Conservation (phyloP, 768 basidiomycete species). For the Amanita polypyramis region DNA sequence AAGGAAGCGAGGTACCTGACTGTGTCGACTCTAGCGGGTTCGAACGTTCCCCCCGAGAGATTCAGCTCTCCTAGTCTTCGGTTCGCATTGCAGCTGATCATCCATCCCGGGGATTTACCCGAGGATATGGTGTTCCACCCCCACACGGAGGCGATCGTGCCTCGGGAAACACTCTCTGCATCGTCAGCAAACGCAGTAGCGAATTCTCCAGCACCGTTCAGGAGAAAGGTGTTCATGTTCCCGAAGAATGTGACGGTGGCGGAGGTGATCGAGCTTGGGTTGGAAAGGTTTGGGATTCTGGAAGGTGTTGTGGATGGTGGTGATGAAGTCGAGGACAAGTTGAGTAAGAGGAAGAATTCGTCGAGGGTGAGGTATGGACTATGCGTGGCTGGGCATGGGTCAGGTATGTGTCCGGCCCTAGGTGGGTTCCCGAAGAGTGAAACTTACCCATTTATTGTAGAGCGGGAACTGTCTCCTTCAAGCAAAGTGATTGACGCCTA, state of each 20-base stretch:
- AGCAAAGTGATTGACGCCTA: conserved; percentile 83
- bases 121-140: conserved; percentile 95
- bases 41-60: conserved; percentile 52
- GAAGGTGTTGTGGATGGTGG: conserved; percentile 99
- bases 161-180: conserved; percentile 62
- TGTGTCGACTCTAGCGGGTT: conserved; percentile 11
- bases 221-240: conserved; percentile 82
- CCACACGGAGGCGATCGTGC: conserved; percentile 87
- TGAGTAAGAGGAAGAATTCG: conserved; percentile 68
- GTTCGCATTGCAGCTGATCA: conserved; percentile 80
- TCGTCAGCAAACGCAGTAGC: conserved; percentile 24
- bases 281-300: conserved; percentile 90
- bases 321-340: conserved; percentile 94
- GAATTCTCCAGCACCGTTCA: conserved; percentile 36
- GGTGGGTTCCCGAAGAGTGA: background rate
- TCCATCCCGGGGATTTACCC: conserved; percentile 85
- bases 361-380: conserved; percentile 79
- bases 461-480: conserved; percentile 69
- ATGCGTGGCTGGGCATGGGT: conserved; percentile 39
- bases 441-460: conserved; percentile 27
- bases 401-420: conserved; percentile 35
- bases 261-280: conserved; percentile 86
- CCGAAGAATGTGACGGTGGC: conserved; percentile 94
- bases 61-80: conserved; percentile 77
- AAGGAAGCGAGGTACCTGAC: background rate